These are phyloP conservation scores for Yamadazyma paraphyllophila DNA, from an alignment of 805 yeast species.

Conservation along the genomic window DNA sequence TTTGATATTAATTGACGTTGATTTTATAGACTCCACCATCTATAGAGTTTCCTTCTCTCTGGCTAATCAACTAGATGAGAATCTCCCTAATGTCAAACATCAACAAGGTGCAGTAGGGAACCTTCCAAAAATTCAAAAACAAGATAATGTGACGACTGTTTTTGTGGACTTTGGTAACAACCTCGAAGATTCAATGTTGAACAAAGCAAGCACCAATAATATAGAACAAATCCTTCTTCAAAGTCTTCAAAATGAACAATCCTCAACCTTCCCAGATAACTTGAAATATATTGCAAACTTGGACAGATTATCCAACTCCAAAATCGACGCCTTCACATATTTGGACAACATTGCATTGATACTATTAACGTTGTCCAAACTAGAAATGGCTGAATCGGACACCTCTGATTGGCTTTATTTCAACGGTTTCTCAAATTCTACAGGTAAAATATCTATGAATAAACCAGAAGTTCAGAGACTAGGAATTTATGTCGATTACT, in stretches of 20 bases:
- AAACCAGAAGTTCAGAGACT: slow-evolving; percentile 20
- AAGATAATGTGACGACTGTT: slow-evolving; percentile 13
- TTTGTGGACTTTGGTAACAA: slow-evolving; percentile 15
- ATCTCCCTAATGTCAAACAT: neutral
- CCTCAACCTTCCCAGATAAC: slow-evolving; percentile 34
- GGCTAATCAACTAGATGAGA: slow-evolving; percentile 25
- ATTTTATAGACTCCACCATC: slow-evolving; percentile 28
- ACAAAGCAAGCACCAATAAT: slow-evolving; percentile 4
- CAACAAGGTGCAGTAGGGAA: neutral
- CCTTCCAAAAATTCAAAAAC: slow-evolving; percentile 7
- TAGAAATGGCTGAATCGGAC: slow-evolving; percentile 17
- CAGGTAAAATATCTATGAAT: slow-evolving; percentile 31
- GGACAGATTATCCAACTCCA: slow-evolving; percentile 31
- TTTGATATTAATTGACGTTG: slow-evolving; percentile 38
- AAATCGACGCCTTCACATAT: slow-evolving; percentile 30
- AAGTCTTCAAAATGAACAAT: slow-evolving; percentile 20
- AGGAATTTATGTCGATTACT: slow-evolving; percentile 36
- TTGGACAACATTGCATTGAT: slow-evolving; percentile 30
- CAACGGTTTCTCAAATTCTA: slow-evolving; percentile 22
- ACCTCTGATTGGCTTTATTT: slow-evolving; percentile 19
- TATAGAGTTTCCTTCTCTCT: slow-evolving; percentile 34
- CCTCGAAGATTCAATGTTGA: slow-evolving; percentile 20
- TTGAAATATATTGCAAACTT: slow-evolving; percentile 35
- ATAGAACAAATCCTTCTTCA: slow-evolving; percentile 27
- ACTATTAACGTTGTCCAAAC: slow-evolving; percentile 22